Conservation (phyloP, 2,329 filamentous ascomycete genomes). For the Fusarium sacchari region DNA sequence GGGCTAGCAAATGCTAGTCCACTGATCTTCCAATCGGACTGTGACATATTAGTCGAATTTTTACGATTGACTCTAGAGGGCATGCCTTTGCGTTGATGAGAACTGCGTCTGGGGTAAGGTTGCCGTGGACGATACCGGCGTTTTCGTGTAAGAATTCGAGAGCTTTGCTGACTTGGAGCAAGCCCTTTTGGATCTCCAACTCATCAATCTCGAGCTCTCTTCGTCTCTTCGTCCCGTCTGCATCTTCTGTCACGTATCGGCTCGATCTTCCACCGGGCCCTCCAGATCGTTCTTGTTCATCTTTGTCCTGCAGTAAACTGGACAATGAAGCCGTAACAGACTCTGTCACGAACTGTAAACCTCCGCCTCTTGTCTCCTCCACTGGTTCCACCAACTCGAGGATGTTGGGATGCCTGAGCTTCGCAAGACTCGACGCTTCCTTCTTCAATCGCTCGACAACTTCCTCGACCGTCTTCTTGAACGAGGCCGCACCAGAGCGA, state of each 20-base stretch:
- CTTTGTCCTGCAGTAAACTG: conserved; percentile 84
- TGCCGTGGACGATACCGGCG: conserved; percentile 91
- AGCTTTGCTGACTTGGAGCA: conserved; percentile 92
- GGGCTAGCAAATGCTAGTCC: conserved; percentile 91
- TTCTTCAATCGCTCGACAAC: conserved; percentile 91
- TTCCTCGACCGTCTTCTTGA: conserved; percentile 87
- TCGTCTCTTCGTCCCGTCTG: conserved; percentile 76
- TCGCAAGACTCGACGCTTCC: conserved; percentile 88
- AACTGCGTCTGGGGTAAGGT: conserved; percentile 91
- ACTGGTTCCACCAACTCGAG: conserved; percentile 94
- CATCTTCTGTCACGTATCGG: conserved; percentile 83
- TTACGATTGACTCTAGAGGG: neutral
- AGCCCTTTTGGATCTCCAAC: conserved; percentile 94
- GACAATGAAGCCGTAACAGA: conserved; percentile 89
- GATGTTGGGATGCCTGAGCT: conserved; percentile 89
- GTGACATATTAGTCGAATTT: conserved; percentile 45
- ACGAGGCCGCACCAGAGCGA: conserved; percentile 64
- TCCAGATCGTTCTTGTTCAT: conserved; percentile 79
- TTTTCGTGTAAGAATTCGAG: conserved; percentile 96
- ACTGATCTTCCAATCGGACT: conserved; percentile 98
- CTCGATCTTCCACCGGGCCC: conserved; percentile 77
- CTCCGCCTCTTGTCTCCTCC: conserved; percentile 90
- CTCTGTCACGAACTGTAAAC: conserved; percentile 95
- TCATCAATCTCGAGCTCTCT: conserved; percentile 94
- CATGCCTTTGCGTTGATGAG: conserved; percentile 90